Evolutionary conservation across 2,329 filamentous ascomycete species (phyloP).

Genomic region (Trichothecium roseum): DNA sequence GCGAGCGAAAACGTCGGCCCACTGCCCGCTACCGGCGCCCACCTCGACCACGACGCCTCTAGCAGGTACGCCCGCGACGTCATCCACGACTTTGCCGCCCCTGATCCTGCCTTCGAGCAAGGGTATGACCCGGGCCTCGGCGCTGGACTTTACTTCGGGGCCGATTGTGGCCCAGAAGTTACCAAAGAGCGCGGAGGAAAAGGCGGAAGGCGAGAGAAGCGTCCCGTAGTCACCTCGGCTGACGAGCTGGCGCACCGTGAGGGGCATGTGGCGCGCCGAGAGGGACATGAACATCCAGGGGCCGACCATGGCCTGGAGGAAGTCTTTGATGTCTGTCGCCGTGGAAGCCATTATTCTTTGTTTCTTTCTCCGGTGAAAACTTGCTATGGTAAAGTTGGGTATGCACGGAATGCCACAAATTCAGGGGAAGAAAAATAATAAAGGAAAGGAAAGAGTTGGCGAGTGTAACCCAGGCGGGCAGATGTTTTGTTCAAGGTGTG

Average conservation of each 20-base stretch:
- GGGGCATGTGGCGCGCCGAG: slow-evolving; percentile 38
- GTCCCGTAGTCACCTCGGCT: slow-evolving; percentile 18
- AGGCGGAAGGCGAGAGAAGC: slow-evolving; percentile 28
- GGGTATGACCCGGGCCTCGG: slow-evolving; percentile 35
- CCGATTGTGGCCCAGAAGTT: slow-evolving; percentile 49
- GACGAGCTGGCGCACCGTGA: slow-evolving; percentile 35
- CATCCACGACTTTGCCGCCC: slow-evolving; percentile 23
- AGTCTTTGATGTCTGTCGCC: neutral
- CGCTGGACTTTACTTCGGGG: slow-evolving; percentile 33
- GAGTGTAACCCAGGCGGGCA: too few species aligned
- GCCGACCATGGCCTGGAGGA: slow-evolving; percentile 24
- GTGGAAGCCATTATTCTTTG: too few species aligned
- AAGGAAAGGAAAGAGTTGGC: too few species aligned
- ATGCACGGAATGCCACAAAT: too few species aligned
- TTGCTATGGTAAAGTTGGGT: too few species aligned
- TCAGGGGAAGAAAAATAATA: too few species aligned
- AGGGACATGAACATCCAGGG: slow-evolving; percentile 44
- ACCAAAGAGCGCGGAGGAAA: slow-evolving; percentile 46
- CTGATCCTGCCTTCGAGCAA: slow-evolving; percentile 40
- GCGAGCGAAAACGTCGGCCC: slow-evolving; percentile 42
- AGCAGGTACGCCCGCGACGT: slow-evolving; percentile 19
- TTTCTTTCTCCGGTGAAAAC: too few species aligned
- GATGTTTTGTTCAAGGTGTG: too few species aligned
- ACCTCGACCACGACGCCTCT: slow-evolving; percentile 49
- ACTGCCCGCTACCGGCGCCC: slow-evolving; percentile 50